phyloP scores from a whole-genome alignment of 116 monocot species.

The Thalassia testudinum region DNA sequence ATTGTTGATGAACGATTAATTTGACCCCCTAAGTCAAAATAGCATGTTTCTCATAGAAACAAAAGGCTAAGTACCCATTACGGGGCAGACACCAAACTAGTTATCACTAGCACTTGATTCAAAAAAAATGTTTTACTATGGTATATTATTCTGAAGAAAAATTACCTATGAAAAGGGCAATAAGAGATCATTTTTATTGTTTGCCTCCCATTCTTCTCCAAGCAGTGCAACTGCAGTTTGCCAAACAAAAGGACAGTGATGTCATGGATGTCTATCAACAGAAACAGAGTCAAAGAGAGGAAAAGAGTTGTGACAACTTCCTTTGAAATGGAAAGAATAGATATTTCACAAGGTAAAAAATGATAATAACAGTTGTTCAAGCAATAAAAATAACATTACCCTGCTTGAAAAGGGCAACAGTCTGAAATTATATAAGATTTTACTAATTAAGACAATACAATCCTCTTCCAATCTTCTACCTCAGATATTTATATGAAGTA shows the following conservation, averaged over 20 bases:
- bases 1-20: too few relatives aligned
- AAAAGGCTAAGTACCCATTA: neutral
- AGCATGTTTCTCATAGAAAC: neutral
- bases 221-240: constrained; percentile 57
- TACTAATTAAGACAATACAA: neutral
- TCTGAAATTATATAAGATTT: neutral
- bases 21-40: too few relatives aligned
- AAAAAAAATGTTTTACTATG: neutral
- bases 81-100: too few relatives aligned
- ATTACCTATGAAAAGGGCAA: constrained; percentile 73
- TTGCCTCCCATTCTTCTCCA: constrained; percentile 74
- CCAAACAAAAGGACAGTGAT: neutral
- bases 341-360: too few relatives aligned
- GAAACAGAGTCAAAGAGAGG: too few relatives aligned
- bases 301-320: too few relatives aligned
- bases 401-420: neutral
- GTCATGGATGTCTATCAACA: neutral
- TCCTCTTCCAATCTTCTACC: neutral
- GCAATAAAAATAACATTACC: neutral
- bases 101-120: neutral
- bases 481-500: too few relatives aligned
- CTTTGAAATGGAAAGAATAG: too few relatives aligned
- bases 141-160: neutral
- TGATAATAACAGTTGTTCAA: too few relatives aligned
- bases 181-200: constrained; percentile 81